A percentile compares a stretch with the other conserved stretches of the same genome.
phyloP scores from a whole-genome alignment of 2,329 filamentous ascomycete species.

The Ceratocystis destructans region DNA sequence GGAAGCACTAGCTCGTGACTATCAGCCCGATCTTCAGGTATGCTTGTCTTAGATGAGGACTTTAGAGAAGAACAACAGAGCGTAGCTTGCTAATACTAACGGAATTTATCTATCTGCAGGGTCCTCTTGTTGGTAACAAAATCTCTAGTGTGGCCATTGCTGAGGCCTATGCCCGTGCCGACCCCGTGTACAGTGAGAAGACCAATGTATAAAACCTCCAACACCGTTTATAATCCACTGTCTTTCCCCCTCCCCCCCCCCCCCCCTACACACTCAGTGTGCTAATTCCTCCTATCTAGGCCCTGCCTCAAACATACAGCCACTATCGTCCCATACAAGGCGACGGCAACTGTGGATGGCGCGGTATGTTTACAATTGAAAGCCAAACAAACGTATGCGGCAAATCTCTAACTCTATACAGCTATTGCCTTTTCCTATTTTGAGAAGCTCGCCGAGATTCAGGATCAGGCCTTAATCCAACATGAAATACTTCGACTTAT shows the following conservation, averaged over 20 bases:
- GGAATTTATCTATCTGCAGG: slow-evolving; percentile 39
- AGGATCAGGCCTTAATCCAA: slow-evolving; percentile 50
- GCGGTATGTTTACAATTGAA: slow-evolving; percentile 51
- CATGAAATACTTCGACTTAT: slow-evolving; percentile 60
- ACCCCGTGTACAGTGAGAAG: slow-evolving; percentile 73
- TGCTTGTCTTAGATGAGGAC: slow-evolving; percentile 20
- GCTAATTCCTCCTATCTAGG: slow-evolving; percentile 33
- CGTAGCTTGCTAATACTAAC: slow-evolving; percentile 19
- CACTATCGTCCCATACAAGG: slow-evolving; percentile 79
- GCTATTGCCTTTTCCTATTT: slow-evolving; percentile 90
- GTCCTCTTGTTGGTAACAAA: slow-evolving; percentile 67
- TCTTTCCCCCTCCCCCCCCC: not conserved
- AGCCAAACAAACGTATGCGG: not conserved
- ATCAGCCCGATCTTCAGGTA: slow-evolving; percentile 45
- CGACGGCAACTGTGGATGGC: slow-evolving; percentile 94
- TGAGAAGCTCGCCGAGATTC: slow-evolving; percentile 61
- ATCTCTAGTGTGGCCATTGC: slow-evolving; percentile 64
- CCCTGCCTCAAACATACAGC: slow-evolving; percentile 69
- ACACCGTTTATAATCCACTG: not conserved
- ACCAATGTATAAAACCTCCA: slow-evolving; percentile 50
- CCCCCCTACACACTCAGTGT: not conserved
- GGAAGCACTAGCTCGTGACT: slow-evolving; percentile 46
- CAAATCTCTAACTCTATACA: slow-evolving; percentile 29
- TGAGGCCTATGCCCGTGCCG: slow-evolving; percentile 76
- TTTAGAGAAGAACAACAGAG: not conserved